Evolutionary conservation across 805 yeast species (phyloP).

Genomic region (Schwanniomyces sp.): DNA sequence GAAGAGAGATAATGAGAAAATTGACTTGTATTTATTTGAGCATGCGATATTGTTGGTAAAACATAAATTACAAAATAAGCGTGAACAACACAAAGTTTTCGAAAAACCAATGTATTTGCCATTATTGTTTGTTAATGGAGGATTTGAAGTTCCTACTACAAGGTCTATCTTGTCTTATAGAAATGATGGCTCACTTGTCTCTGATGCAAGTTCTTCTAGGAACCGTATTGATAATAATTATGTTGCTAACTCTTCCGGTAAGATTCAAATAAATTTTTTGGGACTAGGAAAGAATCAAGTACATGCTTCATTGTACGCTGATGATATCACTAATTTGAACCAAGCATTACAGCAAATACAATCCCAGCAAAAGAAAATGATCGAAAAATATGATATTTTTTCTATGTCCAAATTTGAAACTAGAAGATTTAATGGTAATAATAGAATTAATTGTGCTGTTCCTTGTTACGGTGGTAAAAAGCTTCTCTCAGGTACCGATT

Average conservation of each 20-base stretch:
- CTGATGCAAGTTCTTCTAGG: constrained; percentile 30
- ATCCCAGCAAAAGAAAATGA: constrained; percentile 72
- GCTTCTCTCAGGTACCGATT: constrained; percentile 85
- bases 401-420: constrained; percentile 74
- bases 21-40: constrained; percentile 85
- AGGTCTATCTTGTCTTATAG: constrained; percentile 38
- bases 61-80: constrained; percentile 80
- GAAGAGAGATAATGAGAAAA: constrained; percentile 74
- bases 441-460: constrained; percentile 85
- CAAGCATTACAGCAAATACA: constrained; percentile 78
- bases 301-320: constrained; percentile 53
- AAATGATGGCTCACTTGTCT: constrained; percentile 33
- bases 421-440: constrained; percentile 67
- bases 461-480: constrained; percentile 95
- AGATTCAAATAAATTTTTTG: constrained; percentile 50
- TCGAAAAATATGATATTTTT: constrained; percentile 74
- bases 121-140: constrained; percentile 67
- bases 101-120: constrained; percentile 87
- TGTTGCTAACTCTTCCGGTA: constrained; percentile 27
- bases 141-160: constrained; percentile 74
- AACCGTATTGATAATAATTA: constrained; percentile 25
- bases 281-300: constrained; percentile 57
- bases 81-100: constrained; percentile 88
- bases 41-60: constrained; percentile 84
- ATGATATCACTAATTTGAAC: constrained; percentile 63